Conservation (phyloP, 2,329 filamentous ascomycete genomes). For the Fusarium fracticaudum region DNA sequence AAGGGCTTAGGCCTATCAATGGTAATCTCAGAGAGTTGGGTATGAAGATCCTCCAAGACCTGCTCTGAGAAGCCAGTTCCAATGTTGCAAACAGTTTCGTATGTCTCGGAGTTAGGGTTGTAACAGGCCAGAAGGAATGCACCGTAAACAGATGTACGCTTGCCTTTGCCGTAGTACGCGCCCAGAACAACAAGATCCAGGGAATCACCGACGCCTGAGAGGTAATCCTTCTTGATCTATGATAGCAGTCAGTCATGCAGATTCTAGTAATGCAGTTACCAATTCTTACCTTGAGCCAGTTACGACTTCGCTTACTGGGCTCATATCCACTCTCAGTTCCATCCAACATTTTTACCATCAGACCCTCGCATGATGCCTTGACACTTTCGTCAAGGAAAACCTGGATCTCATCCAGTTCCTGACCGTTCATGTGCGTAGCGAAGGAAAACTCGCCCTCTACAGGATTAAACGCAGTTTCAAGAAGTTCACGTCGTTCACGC, state of each 20-base stretch:
- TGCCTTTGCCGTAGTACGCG: slow-evolving; percentile 93
- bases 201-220: slow-evolving; percentile 91
- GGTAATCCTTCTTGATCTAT: slow-evolving; percentile 97
- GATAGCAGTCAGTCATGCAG: slow-evolving; percentile 60
- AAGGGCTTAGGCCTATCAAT: slow-evolving; percentile 96
- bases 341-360: slow-evolving; percentile 99
- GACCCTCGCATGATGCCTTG: slow-evolving; percentile 93
- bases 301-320: slow-evolving; percentile 93
- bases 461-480: slow-evolving; percentile 77
- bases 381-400: slow-evolving; percentile 91
- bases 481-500: slow-evolving; percentile 80
- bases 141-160: slow-evolving; percentile 94
- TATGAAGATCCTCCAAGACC: slow-evolving; percentile 88
- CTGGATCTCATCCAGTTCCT: slow-evolving; percentile 93
- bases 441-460: slow-evolving; percentile 92
- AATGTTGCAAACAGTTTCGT: slow-evolving; percentile 98
- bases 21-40: slow-evolving; percentile 76
- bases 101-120: slow-evolving; percentile 80
- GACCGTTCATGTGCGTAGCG: slow-evolving; percentile 86
- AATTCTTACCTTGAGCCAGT: slow-evolving; percentile 87
- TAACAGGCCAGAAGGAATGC: slow-evolving; percentile 96
- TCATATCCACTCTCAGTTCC: slow-evolving; percentile 93
- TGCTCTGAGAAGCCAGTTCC: slow-evolving; percentile 96
- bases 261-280: slow-evolving; percentile 48
- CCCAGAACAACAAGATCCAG: slow-evolving; percentile 96